Conservation (phyloP, 2,329 filamentous ascomycete genomes). For the Exophiala calicioides region DNA sequence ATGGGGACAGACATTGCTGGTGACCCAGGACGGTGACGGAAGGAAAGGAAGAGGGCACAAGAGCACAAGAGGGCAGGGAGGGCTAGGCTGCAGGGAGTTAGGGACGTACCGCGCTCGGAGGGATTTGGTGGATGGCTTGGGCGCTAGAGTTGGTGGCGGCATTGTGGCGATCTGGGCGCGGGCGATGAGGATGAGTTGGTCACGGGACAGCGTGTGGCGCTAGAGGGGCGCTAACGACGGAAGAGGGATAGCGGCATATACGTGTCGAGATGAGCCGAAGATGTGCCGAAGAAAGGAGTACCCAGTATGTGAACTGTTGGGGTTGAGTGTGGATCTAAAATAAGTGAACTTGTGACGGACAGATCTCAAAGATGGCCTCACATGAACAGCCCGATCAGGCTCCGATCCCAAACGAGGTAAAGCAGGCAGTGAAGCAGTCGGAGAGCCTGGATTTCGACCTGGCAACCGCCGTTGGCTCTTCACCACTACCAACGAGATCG, state of each 20-base stretch:
- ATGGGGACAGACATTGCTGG: slow-evolving; percentile 15
- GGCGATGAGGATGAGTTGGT: background rate
- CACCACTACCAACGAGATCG: slow-evolving; percentile 18
- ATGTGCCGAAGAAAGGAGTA: slow-evolving; percentile 4
- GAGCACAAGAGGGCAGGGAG: too few species aligned
- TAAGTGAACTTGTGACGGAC: background rate
- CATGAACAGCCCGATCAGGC: slow-evolving; percentile 7
- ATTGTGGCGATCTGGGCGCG: background rate
- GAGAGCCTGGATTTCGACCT: slow-evolving; percentile 7
- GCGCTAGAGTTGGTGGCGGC: slow-evolving; percentile 3
- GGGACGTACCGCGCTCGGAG: slow-evolving; percentile 16
- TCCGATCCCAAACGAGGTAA: slow-evolving; percentile 13
- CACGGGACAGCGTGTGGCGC: slow-evolving; percentile 13
- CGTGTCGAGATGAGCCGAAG: slow-evolving; percentile 3
- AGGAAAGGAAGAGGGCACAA: slow-evolving; percentile 2
- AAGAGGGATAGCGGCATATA: slow-evolving; percentile 5
- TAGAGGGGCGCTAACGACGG: slow-evolving; percentile 4
- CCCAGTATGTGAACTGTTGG: background rate
- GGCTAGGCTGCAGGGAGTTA: too few species aligned
- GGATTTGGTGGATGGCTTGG: slow-evolving; percentile 10
- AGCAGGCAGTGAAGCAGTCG: slow-evolving; percentile 12
- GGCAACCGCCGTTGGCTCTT: slow-evolving; percentile 11
- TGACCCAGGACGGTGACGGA: slow-evolving; percentile 2
- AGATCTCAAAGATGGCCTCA: slow-evolving; percentile 12
- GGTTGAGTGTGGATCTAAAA: background rate